Base-by-base conservation (phyloP, 805 yeast species). In the Schwanniomyces polymorphus region DNA sequence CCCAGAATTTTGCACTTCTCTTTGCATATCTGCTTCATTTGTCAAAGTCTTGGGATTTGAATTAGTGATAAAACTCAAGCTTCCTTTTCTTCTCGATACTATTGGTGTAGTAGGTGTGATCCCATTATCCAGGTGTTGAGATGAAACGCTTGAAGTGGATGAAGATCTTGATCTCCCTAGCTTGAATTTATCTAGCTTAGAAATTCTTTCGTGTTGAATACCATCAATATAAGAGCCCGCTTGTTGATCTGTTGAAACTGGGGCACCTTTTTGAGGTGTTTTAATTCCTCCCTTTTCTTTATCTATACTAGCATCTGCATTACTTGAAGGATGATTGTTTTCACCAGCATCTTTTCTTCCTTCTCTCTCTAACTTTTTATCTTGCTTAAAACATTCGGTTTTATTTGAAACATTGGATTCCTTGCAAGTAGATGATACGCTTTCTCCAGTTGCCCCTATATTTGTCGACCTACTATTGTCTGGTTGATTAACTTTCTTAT, bases 141-240 rank as follows among this genome's bases (percentile, higher is more conserved):
- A 14, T 9, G 43, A 5, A 10, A 27, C 18, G 27, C 51, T 48
- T 8, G 62, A 51, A 17, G 54, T 45, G 9, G 63, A 57, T 1
- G 56, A 49, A 7, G 71, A 64, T 34, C 74, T 56, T 11, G 65
- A 45, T 23, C 73, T 55, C 5, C 65, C 64, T 14, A 58, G 35
- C 47, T 53, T 59, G 47, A 60, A 60, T 43, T 51, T 57, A 17
- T 61, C 65, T n/a, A 57, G 50, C 39, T 57, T 55, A 16, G 61
- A 54, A 10, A 42, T 9, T 39, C 44, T 52, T 34, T 52, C 56
- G 17, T 37, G 28, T 27, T 42, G 39, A 21, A 16, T 16, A 7
- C 7, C 7, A 16, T 31, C 35, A 31, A 31, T 9, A 7, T 17
- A 16, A 14, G n/a, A 6, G 14, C 17, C 14, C 2, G 35, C 4